Conservation (phyloP, 331 rosid species). For the Rhamnella rubrinervis region DNA sequence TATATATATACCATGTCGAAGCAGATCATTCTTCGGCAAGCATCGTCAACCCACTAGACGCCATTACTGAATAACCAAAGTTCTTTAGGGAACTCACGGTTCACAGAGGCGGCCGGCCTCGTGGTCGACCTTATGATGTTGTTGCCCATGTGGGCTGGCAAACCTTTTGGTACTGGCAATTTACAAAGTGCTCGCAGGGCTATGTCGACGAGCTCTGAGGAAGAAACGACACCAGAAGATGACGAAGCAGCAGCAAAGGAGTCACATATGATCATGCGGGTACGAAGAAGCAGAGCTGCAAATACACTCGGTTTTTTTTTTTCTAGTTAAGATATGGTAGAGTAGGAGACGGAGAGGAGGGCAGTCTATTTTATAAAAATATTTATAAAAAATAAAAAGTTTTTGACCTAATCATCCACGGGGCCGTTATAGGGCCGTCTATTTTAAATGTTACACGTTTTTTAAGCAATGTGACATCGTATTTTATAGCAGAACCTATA, state of each 20-base stretch:
- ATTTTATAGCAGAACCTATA: too few relatives aligned
- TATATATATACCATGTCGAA: constrained; percentile 25
- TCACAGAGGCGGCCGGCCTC: constrained; percentile 82
- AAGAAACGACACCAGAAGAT: constrained; percentile 29
- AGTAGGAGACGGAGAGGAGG: constrained; percentile 93
- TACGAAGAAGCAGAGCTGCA: constrained; percentile 39
- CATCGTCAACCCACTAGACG: constrained; percentile 34
- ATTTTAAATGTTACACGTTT: too few relatives aligned
- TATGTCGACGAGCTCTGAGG: constrained; percentile 58
- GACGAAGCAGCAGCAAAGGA: constrained; percentile 26
- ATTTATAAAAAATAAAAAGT: too few relatives aligned
- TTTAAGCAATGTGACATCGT: too few relatives aligned
- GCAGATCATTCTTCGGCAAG: constrained; percentile 29
- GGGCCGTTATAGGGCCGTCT: too few relatives aligned
- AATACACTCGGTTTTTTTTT: constrained; percentile 30
- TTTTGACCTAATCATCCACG: too few relatives aligned
- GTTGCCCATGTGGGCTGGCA: constrained; percentile 63
- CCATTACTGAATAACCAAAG: constrained; percentile 31
- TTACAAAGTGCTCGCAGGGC: constrained; percentile 73
- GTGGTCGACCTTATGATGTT: constrained; percentile 83
- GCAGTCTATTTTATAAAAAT: too few relatives aligned
- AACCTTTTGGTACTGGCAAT: constrained; percentile 55
- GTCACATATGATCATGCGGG: constrained; percentile 22
- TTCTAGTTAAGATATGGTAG: constrained; percentile 36
- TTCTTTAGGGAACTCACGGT: background rate